These are phyloP conservation scores for Jimgerdemannia flammicorona DNA, from an alignment of 192 early-diverging fungal species.

Conservation along the genomic window DNA sequence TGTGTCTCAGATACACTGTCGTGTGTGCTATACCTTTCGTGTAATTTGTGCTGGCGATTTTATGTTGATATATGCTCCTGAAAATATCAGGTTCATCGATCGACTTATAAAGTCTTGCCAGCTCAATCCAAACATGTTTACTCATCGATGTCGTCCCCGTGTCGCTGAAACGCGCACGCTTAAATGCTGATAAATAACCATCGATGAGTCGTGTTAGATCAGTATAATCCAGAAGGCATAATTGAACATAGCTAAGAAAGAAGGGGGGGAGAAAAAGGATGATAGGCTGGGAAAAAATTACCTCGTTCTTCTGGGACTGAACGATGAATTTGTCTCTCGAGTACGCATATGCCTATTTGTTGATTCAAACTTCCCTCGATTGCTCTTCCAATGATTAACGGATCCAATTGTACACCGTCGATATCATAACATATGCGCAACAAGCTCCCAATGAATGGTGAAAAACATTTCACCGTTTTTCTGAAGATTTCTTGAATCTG, in stretches of 20 bases:
- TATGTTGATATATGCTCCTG: constrained; percentile 55
- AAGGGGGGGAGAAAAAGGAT: too few relatives aligned
- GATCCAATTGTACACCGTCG: constrained; percentile 24
- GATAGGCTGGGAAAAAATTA: background rate
- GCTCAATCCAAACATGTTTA: constrained; percentile 48
- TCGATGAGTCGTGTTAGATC: too few relatives aligned
- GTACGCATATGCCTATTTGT: constrained; percentile 44
- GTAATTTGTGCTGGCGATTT: constrained; percentile 41
- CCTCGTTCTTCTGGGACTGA: constrained; percentile 20
- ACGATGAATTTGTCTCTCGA: constrained; percentile 41
- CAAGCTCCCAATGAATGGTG: constrained; percentile 47
- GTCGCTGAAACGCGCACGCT: constrained; percentile 4
- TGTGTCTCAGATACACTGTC: background rate
- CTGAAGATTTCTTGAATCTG: constrained; percentile 28
- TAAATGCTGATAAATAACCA: constrained; percentile 11
- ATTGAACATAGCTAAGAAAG: too few relatives aligned
- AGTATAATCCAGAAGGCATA: too few relatives aligned
- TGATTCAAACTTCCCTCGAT: constrained; percentile 43
- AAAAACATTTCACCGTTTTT: constrained; percentile 27
- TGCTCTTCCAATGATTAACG: constrained; percentile 24
- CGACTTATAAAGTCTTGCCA: constrained; percentile 59
- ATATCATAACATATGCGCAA: constrained; percentile 45
- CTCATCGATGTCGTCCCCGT: background rate
- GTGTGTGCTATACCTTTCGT: constrained; percentile 34
- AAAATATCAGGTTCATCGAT: constrained; percentile 63